Percentiles rank a stretch among this genome's conserved stretches.
phyloP scores from a whole-genome alignment of 2,329 filamentous ascomycete species.

The Curvularia sp. region DNA sequence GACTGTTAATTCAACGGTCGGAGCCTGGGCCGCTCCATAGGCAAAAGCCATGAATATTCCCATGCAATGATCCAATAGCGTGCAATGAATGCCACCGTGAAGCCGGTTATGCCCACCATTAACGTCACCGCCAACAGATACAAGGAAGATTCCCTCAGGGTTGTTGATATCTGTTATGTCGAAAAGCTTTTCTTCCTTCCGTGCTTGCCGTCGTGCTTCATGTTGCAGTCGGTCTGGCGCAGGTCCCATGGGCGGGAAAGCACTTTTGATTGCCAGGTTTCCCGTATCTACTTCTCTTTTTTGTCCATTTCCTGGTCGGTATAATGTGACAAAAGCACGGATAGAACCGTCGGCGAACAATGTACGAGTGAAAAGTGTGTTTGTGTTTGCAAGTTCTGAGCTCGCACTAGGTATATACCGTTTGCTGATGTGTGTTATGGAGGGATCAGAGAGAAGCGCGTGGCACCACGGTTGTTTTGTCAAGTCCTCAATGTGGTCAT shows the following conservation, averaged over 20 bases:
- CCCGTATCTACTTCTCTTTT: constrained; percentile 13
- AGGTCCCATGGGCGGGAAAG: background rate
- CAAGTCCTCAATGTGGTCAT: constrained; percentile 38
- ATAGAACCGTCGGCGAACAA: constrained; percentile 35
- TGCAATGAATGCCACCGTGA: constrained; percentile 39
- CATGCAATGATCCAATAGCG: constrained; percentile 40
- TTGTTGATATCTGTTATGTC: constrained; percentile 21
- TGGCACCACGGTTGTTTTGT: constrained; percentile 38
- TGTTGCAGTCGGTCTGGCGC: background rate
- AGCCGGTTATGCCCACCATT: constrained; percentile 32
- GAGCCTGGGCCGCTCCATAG: constrained; percentile 19
- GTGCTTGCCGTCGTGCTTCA: constrained; percentile 10
- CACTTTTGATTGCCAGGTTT: constrained; percentile 14
- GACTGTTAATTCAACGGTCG: constrained; percentile 34
- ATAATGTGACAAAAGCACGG: constrained; percentile 36
- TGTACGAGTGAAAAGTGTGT: constrained; percentile 34
- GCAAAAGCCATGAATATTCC: constrained; percentile 26
- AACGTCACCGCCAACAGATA: constrained; percentile 30
- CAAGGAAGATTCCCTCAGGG: constrained; percentile 31
- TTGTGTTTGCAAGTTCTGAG: constrained; percentile 19
- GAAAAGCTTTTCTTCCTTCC: constrained; percentile 23
- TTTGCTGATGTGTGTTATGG: constrained; percentile 28
- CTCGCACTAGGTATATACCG: constrained; percentile 13
- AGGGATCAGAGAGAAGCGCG: constrained; percentile 24
- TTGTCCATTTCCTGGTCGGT: constrained; percentile 21